Base-by-base conservation (phyloP, 345 rosid species). In the Cardiospermum halicacabum region DNA sequence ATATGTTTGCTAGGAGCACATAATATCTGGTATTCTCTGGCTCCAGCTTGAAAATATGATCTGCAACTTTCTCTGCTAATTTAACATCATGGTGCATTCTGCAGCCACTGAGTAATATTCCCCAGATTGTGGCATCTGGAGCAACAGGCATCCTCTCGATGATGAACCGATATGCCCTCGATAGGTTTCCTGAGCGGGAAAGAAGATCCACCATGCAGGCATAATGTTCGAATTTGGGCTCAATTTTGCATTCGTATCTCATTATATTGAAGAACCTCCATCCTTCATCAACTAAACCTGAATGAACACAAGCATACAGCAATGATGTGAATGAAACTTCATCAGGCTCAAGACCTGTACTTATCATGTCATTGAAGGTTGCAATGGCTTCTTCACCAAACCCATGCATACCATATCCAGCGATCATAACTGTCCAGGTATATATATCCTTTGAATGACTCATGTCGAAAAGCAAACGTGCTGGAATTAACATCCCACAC, bases 381-480 rank as follows among this genome's bases (percentile, higher is more conserved):
- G 72, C 34, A 3, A 85, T 80, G n/a, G 96, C 91, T 77, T 88
- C 85, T 28, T 69, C 74, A 0, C 91, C 96, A 65, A 77, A 77
- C 27, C 96, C 92, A 58, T 88, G 89, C 91, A 88, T 85, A 19
- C 89, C 96, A 73, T 89, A 89, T 42, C 92, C 96, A 72, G 92
- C 83, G 36, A 84, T 84, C 88, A 89, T 85, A 71, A 84, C 82
- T 7, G 96, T 89, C 96, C 90, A 86, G 4, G 88, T 79, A 40
- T 86, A 73, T 50, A 85, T 71, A 86, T 89, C 92, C 76, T 86
- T 89, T 3, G 71, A 45, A 72, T 69, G 73, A 73, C 84, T 80
- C 49, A 57, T 71, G 48, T 82, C 87, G 64, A 86, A 89, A 61
- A 89, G 84, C 49, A 72, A 36, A 31, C 68, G 74, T 2, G 88